phyloP scores from a whole-genome alignment of 208 protist species.

The Acanthamoeba rhysodes region DNA sequence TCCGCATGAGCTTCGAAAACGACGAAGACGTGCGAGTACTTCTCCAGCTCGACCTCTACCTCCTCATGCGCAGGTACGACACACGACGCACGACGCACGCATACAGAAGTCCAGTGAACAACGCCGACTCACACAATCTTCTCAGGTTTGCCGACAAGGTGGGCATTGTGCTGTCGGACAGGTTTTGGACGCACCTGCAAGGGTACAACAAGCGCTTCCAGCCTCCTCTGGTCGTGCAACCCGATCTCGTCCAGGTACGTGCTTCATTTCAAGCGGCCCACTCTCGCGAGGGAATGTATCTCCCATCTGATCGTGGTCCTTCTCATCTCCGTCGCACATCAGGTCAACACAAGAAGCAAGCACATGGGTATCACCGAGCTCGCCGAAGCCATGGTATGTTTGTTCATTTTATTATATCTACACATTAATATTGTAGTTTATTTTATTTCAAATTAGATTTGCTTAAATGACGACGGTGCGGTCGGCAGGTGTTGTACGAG shows the following conservation, averaged over 20 bases:
- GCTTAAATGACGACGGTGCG: background rate
- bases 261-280: too few species aligned
- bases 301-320: too few species aligned
- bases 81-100: background rate
- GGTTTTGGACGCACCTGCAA: background rate
- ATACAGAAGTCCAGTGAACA: background rate
- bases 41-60: background rate
- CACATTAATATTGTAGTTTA: too few species aligned
- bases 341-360: slow-evolving; percentile 64
- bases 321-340: background rate
- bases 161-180: slow-evolving; percentile 24
- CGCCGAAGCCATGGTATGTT: slow-evolving; percentile 48
- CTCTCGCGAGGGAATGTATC: too few species aligned
- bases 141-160: slow-evolving; percentile 58
- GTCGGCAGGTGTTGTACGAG: slow-evolving; percentile 46
- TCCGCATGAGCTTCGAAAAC: background rate
- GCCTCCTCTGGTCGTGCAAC: slow-evolving; percentile 58
- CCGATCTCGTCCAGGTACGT: slow-evolving; percentile 48
- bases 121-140: background rate
- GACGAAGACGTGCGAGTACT: slow-evolving; percentile 34
- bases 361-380: slow-evolving; percentile 70
- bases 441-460: too few species aligned
- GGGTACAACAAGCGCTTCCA: slow-evolving; percentile 4
- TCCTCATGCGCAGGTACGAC: background rate
- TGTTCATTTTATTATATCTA: too few species aligned